phyloP scores from a whole-genome alignment of 495 filamentous ascomycete genomes.

The Parachaetomium inaequale region DNA sequence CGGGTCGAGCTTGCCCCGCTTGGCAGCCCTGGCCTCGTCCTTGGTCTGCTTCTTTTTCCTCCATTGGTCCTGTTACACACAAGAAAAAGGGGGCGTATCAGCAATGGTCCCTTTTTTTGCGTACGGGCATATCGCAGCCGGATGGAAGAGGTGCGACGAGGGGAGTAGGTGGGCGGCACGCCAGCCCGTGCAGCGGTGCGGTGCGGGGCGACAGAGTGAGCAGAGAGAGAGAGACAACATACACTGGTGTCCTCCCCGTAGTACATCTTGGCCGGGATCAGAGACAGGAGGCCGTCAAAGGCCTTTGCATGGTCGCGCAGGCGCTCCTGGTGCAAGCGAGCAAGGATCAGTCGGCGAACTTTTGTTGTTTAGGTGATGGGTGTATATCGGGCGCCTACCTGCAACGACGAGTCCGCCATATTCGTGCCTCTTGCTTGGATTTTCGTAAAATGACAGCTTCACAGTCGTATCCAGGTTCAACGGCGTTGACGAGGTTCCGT shows the following conservation, averaged over 20 bases:
- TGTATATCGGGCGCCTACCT: constrained; percentile 23
- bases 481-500: neutral
- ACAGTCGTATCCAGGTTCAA: neutral
- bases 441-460: neutral
- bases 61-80: constrained; percentile 67
- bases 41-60: constrained; percentile 84
- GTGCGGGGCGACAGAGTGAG: neutral
- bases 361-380: neutral
- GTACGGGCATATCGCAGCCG: constrained; percentile 18
- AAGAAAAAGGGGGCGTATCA: constrained; percentile 16
- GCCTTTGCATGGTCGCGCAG: constrained; percentile 79
- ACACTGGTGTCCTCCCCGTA: constrained; percentile 84
- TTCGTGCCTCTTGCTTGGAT: neutral
- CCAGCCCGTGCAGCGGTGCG: neutral
- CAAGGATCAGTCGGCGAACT: constrained; percentile 12
- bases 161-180: neutral
- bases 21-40: constrained; percentile 70
- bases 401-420: constrained; percentile 31
- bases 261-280: constrained; percentile 91
- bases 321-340: constrained; percentile 58
- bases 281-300: constrained; percentile 85
- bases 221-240: constrained; percentile 42
- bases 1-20: constrained; percentile 79
- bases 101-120: constrained; percentile 17
- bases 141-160: neutral